Base-by-base conservation (phyloP, 805 yeast genomes). In the Nakazawaea holstii region DNA sequence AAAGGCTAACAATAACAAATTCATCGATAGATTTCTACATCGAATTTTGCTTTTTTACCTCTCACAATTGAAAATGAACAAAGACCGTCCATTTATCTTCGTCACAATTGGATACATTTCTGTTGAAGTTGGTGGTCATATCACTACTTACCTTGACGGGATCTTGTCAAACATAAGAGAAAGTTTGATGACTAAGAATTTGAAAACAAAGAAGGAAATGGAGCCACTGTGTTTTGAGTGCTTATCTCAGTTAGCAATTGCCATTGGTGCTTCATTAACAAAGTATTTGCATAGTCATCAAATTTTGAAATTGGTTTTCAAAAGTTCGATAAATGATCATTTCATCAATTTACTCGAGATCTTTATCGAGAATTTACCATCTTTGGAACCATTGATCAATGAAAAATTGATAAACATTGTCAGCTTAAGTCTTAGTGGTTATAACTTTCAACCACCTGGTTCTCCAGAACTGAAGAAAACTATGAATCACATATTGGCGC, bases 211-310 rank as follows among this genome's bases (percentile, higher is more conserved):
- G 49, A 84, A 80, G 58, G 90, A 85, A 42, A 80, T 85, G 39
- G 95, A 88, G 54, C 84, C 87, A 0, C 90, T 96, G 1, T 79
- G 92, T 17, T 92, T 91, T 58, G 87, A 86, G 55, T 94, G 98
- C 61, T 74, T 92, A 39, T 88, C 95, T 0, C 86, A 88, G 65
- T 67, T 94, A 33, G 91, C 97, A 0, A 75, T 76, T 26, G 92
- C 98, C 0, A 88, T 92, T 13, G 97, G 97, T 0, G 95, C 96
- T 10, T 95, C 96, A 0, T 70, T 92, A 48, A 87, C 97, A 0
- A 94, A 92, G 59, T 90, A 88, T 60, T 68, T 94, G 47, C 91
- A 89, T 53, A 77, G 84, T 52, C 95, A 88, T 57, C 67, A 64
- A 43, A 74, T 92, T 20, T 67, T 92, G 44, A 91, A 85, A 54